These are phyloP conservation scores for Dacryopinax primogenitus DNA, from an alignment of 768 basidiomycete species.

Conservation along the genomic window DNA sequence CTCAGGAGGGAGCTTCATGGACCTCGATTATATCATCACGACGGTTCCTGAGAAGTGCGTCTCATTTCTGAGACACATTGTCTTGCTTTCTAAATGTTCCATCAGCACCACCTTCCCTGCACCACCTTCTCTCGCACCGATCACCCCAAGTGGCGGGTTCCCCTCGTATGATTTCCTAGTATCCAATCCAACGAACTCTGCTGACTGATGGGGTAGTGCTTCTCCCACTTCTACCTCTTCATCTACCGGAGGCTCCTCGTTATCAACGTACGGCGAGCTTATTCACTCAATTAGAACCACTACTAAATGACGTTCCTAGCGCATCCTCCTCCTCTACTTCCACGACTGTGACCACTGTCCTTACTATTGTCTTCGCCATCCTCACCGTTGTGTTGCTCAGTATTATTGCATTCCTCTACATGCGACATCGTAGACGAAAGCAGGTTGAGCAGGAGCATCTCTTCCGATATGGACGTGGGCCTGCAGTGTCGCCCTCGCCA, in stretches of 20 bases:
- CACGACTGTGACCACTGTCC: neutral
- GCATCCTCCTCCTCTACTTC: neutral
- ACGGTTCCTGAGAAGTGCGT: constrained; percentile 6
- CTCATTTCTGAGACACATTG: neutral
- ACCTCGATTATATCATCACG: constrained; percentile 24
- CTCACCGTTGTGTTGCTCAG: constrained; percentile 18
- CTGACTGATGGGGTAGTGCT: neutral
- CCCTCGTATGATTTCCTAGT: neutral
- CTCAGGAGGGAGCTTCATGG: constrained; percentile 20
- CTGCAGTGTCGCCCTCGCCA: neutral
- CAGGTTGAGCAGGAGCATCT: neutral
- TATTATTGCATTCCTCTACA: constrained; percentile 13
- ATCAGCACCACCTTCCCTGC: neutral
- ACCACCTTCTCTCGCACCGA: neutral
- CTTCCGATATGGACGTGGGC: neutral
- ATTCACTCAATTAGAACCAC: neutral
- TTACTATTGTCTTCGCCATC: constrained; percentile 13
- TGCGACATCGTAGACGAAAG: constrained; percentile 10
- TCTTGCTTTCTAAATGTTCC: neutral
- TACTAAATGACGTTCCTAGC: neutral
- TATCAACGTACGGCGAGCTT: neutral
- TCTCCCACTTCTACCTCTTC: constrained; percentile 1
- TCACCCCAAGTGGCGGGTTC: neutral
- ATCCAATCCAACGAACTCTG: neutral
- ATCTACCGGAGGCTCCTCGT: constrained; percentile 12